Evolutionary conservation across 2,329 filamentous ascomycete species (phyloP).

Genomic region (Claviceps africana): DNA sequence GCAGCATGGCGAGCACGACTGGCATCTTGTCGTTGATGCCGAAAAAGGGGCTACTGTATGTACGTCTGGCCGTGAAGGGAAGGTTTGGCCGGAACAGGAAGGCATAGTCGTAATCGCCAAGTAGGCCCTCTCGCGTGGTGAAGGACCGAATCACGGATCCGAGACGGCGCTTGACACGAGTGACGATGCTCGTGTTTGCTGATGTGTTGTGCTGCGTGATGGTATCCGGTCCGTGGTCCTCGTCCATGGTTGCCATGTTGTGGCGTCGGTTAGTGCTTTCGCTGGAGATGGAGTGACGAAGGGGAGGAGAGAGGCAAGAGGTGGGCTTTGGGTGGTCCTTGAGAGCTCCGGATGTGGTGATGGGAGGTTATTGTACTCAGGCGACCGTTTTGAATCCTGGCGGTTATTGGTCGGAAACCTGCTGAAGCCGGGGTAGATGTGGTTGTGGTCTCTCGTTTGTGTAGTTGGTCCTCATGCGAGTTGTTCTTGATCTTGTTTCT

Average conservation of each 20-base stretch:
- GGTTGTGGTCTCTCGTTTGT: background rate
- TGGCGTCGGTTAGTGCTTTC: too few relatives aligned
- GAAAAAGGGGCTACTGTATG: constrained; percentile 55
- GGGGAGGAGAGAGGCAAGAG: background rate
- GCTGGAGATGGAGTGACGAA: background rate
- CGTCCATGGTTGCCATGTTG: constrained; percentile 32
- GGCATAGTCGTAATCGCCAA: constrained; percentile 81
- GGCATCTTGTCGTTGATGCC: constrained; percentile 71
- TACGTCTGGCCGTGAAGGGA: constrained; percentile 58
- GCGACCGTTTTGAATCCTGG: background rate
- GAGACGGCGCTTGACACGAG: constrained; percentile 10
- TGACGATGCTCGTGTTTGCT: constrained; percentile 17
- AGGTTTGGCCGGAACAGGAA: constrained; percentile 74
- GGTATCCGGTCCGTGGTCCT: constrained; percentile 37
- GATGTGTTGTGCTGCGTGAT: constrained; percentile 28
- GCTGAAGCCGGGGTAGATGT: background rate
- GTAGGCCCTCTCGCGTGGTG: constrained; percentile 52
- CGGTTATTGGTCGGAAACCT: background rate
- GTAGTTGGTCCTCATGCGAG: too few relatives aligned
- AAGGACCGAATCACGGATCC: constrained; percentile 25
- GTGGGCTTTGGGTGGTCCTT: background rate
- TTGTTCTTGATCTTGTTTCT: background rate
- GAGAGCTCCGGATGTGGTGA: background rate
- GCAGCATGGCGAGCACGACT: constrained; percentile 55
- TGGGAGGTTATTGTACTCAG: background rate